Base-by-base conservation (phyloP, 257 asterid genomes). In the Solanum bulbocastanum region DNA sequence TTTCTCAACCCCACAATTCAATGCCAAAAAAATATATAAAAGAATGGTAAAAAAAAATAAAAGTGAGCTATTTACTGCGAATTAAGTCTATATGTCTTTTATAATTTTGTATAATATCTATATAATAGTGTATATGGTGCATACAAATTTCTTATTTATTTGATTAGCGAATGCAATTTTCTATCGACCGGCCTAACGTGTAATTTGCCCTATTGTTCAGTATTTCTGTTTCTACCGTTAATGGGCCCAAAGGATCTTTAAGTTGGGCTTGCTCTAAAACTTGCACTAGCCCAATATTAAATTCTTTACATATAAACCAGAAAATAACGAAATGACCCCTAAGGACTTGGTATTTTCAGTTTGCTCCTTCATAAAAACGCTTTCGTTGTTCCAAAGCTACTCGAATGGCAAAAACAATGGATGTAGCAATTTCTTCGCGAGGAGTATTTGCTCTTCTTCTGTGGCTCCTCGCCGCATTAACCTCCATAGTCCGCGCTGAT, bases 341-440 rank as follows among this genome's bases (percentile, higher is more conserved):
- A 60, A 36, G 27, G 20, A 35, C 71, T 86, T 36, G 22, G 23
- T 36, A 83, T 30, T 86, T 87, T 87, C 83, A n/a, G 40, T 69
- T 56, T 76, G 32, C 72, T 71, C 84, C 36, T 40, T 5, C 20
- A 75, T 76, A n/a, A 30, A 81, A 44, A 46, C 85, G 85, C 10
- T 18, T 25, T 39, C 40, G 2, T 15, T 4, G 33, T 11, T 68
- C 49, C 39, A 6, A 52, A 52, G n/a, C 62, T 15, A 15, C 44
- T 74, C 65, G 33, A 30, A 74, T 73, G 12, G 40, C 78, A 74
- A 89, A 65, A 90, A 72, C 91, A 76, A 91, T 91, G 94, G 94
- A 90, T 27, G 32, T 87, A 72, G 87, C 90, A 88, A 83, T 90
- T 39, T 56, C 90, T 33, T 76, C 87, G 52, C 32, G 32, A 60